Base-by-base conservation (phyloP, 139 green algal species). In the Chlorella sp. region DNA sequence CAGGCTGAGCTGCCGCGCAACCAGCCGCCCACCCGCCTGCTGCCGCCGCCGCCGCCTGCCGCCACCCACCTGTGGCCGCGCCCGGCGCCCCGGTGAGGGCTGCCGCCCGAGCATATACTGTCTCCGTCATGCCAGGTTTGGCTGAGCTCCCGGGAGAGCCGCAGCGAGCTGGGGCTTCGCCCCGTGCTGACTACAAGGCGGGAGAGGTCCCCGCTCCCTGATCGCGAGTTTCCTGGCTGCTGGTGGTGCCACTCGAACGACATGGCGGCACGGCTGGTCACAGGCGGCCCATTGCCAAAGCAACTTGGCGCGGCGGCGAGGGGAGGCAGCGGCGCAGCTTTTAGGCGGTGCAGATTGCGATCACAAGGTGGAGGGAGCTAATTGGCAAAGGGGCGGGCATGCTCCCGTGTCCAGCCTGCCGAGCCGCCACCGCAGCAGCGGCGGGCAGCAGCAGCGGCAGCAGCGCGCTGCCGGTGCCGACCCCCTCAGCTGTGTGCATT, bases 1-100 rank as follows among this genome's bases (percentile, higher is more conserved):
- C 9, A 21, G 51, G 51, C 51, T 15, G 7, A 20, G 51, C 51
- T 60, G 51, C 51, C 15, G 51, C 44, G 44, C 44, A 55, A 7
- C 11, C 51, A 60, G 12, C 11, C 51, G 13, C 51, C 44, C 12
- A 23, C 65, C n/a, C 20, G n/a, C 30, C 30, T 11, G 32, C n/a
- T 25, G 62, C 62, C 25, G 62, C 21, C 62, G 25, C 62, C 62
- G 62, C 32, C 13, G n/a, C n/a, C 65, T 44, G 67, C 32, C 67
- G 32, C 67, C 67, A 30, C 65, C 28, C 67, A 73, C 67, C 67
- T n/a, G 62, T 82, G 75, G 5, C 75, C 75, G 1, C 75, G 32
- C 23, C 34, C 74, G 6, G 74, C 57, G 0, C 75, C 56, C 1
- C 75, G 55, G 34, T 82, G 75, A 34, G 75, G 75, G 25, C 32